Evolutionary conservation across 1,284 basidiomycete genomes (phyloP).

Genomic region (Pholiota adiposa): DNA sequence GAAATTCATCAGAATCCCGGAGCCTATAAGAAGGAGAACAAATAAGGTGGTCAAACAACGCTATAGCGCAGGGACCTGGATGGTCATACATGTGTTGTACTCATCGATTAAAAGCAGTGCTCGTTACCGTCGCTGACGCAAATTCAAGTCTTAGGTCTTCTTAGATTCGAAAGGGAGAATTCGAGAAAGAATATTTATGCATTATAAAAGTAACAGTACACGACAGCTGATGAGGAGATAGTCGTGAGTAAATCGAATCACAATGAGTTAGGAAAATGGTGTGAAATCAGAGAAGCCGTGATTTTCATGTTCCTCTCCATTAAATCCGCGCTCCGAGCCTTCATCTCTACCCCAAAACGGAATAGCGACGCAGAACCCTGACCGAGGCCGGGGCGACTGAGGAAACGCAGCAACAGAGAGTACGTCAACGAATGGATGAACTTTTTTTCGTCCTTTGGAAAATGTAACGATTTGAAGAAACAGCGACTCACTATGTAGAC

Average conservation of each 20-base stretch:
- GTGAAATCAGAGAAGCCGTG: constrained; percentile 68
- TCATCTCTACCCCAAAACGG: constrained; percentile 55
- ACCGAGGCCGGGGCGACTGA: constrained; percentile 38
- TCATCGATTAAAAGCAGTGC: neutral
- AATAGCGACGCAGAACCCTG: constrained; percentile 38
- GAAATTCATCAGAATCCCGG: neutral
- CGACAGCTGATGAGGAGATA: neutral
- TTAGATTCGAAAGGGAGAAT: neutral
- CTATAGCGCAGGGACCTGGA: neutral
- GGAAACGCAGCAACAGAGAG: constrained; percentile 38
- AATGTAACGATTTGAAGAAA: constrained; percentile 6
- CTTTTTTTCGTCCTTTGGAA: constrained; percentile 65
- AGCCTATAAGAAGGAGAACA: neutral
- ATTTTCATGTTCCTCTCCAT: constrained; percentile 61
- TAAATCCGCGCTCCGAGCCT: constrained; percentile 38
- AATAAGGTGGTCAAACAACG: neutral
- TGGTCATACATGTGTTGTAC: neutral
- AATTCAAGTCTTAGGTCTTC: neutral
- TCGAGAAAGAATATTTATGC: neutral
- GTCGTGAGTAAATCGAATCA: constrained; percentile 3
- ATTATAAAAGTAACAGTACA: neutral
- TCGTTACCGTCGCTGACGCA: neutral
- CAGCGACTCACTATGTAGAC: constrained; percentile 21
- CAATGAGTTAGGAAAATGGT: neutral
- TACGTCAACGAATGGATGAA: constrained; percentile 84